These are phyloP conservation scores for Kazachstania taianensis DNA, from an alignment of 805 yeast species.

Conservation along the genomic window DNA sequence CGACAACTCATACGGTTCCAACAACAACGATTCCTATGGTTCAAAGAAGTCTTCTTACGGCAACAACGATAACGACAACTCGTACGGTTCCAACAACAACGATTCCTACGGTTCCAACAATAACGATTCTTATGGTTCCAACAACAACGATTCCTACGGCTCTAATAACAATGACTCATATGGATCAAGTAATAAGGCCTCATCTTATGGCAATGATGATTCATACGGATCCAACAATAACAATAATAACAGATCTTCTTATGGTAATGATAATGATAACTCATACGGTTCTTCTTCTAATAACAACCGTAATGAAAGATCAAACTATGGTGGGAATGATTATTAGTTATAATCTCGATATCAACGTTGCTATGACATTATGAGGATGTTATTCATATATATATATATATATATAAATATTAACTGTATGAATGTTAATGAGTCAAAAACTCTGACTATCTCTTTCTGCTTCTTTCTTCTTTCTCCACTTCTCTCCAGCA, in stretches of 20 bases:
- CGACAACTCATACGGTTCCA: conserved; percentile 19
- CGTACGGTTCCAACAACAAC: conserved; percentile 17
- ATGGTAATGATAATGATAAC: conserved; percentile 15
- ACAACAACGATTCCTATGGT: conserved; percentile 15
- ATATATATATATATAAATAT: not conserved
- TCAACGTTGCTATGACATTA: too few species aligned
- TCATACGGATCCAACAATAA: conserved; percentile 11
- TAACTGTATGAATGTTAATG: not conserved
- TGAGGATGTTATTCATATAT: too few species aligned
- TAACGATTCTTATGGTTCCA: conserved; percentile 16
- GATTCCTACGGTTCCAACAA: conserved; percentile 19
- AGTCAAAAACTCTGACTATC: not conserved
- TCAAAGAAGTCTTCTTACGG: conserved; percentile 19
- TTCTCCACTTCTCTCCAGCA: conserved; percentile 8
- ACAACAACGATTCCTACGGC: conserved; percentile 22
- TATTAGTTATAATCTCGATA: too few species aligned
- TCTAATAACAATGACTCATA: conserved; percentile 16
- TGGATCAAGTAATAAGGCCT: conserved; percentile 13
- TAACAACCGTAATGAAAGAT: too few species aligned
- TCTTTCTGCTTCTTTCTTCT: not conserved
- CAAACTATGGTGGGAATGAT: too few species aligned
- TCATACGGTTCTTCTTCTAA: too few species aligned
- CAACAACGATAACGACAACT: conserved; percentile 12
- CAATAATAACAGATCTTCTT: conserved; percentile 7
- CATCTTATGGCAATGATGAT: conserved; percentile 11